These are phyloP conservation scores for Sistotremastrum niveocremeum DNA, from an alignment of 768 basidiomycete genomes.

Conservation along the genomic window DNA sequence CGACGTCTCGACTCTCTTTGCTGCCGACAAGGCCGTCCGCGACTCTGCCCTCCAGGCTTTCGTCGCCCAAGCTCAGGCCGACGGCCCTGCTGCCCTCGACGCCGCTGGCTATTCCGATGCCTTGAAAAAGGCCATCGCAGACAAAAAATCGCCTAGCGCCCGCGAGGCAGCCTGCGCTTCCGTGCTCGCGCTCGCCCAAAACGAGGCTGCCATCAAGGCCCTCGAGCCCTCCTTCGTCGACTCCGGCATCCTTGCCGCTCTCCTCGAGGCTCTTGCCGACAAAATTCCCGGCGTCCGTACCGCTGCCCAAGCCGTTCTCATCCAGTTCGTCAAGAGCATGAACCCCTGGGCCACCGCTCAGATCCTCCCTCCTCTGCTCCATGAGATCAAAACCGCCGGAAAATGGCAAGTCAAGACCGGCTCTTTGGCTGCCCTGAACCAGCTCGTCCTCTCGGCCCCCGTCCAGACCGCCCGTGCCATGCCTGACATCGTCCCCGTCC, in stretches of 20 bases:
- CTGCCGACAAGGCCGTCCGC: conserved; percentile 73
- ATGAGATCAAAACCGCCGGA: conserved; percentile 89
- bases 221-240: conserved; percentile 83
- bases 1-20: conserved; percentile 67
- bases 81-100: conserved; percentile 66
- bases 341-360: conserved; percentile 81
- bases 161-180: conserved; percentile 80
- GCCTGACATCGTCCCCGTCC: conserved; percentile 89
- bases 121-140: conserved; percentile 69
- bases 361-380: conserved; percentile 77
- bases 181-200: conserved; percentile 44
- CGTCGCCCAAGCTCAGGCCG: conserved; percentile 66
- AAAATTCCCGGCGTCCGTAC: conserved; percentile 83
- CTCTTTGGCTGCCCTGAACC: conserved; percentile 66
- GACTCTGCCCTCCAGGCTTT: conserved; percentile 56
- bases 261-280: conserved; percentile 89
- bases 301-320: conserved; percentile 74
- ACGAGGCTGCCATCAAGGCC: conserved; percentile 59
- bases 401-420: conserved; percentile 98
- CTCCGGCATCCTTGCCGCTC: conserved; percentile 73
- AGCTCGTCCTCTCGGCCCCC: conserved; percentile 75
- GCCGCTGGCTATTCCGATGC: conserved; percentile 60
- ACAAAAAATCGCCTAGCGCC: conserved; percentile 90
- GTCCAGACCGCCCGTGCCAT: conserved; percentile 77
- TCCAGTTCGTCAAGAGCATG: conserved; percentile 59